These are phyloP conservation scores for Pythium utonaiense DNA, from an alignment of 352 stramenopile genomes.

Conservation along the genomic window DNA sequence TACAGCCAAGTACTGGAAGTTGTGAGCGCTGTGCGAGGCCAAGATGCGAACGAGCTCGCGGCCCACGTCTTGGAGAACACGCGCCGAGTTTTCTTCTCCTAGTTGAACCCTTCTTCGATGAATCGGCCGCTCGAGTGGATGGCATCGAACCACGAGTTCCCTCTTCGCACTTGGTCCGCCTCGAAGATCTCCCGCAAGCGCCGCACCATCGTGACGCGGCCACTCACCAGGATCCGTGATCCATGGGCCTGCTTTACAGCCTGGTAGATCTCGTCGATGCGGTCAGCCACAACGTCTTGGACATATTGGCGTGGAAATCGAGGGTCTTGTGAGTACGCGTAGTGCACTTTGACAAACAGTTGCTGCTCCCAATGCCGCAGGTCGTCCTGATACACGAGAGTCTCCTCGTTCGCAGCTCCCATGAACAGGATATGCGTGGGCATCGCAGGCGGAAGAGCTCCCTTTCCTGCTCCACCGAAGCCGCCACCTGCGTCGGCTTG, in stretches of 20 bases:
- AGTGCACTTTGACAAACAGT: constrained; percentile 26
- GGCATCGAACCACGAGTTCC: constrained; percentile 18
- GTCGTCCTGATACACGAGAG: constrained; percentile 34
- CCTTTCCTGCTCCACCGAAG: neutral
- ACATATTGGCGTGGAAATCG: constrained; percentile 16
- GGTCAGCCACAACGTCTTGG: constrained; percentile 23
- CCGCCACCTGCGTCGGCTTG: neutral
- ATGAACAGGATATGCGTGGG: constrained; percentile 36
- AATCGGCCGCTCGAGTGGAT: constrained; percentile 14
- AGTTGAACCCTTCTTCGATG: constrained; percentile 22
- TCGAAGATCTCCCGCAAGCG: constrained; percentile 23
- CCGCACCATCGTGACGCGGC: constrained; percentile 19
- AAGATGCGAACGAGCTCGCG: constrained; percentile 45
- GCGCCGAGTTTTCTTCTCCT: constrained; percentile 62
- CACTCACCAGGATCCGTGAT: constrained; percentile 28
- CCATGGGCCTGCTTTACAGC: constrained; percentile 14
- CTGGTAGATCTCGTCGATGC: constrained; percentile 25
- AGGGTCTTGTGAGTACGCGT: constrained; percentile 25
- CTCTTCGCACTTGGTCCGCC: constrained; percentile 18
- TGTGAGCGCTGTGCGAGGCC: constrained; percentile 56
- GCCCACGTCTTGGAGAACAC: constrained; percentile 56
- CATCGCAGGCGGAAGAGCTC: neutral
- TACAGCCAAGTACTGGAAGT: constrained; percentile 83
- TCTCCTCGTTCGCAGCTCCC: constrained; percentile 25
- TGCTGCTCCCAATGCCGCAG: constrained; percentile 29